phyloP scores from a whole-genome alignment of 164 flowering plant species.

The Paratinospora sagittata region DNA sequence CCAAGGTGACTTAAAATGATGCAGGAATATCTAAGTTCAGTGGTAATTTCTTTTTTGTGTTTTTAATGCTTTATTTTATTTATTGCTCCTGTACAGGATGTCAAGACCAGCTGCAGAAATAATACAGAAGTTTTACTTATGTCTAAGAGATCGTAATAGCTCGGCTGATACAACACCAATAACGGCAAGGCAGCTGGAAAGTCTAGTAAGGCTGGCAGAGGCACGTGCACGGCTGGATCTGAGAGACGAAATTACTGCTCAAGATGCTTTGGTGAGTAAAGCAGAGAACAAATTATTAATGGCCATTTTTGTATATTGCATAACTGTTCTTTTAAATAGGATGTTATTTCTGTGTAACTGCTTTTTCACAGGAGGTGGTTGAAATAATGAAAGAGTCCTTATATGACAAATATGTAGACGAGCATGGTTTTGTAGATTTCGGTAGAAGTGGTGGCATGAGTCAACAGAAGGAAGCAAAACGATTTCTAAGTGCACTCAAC shows the following conservation, averaged over 20 bases:
- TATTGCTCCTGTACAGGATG: conserved; percentile 46
- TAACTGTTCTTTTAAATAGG: not conserved
- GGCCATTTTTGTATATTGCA: not conserved
- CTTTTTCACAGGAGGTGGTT: conserved; percentile 75
- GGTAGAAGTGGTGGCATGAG: conserved; percentile 99
- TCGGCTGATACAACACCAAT: conserved; percentile 95
- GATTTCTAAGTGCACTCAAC: conserved; percentile 78
- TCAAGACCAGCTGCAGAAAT: conserved; percentile 89
- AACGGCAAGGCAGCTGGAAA: conserved; percentile 97
- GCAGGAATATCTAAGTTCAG: conserved; percentile 6
- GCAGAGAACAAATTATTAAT: not conserved
- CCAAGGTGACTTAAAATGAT: conserved; percentile 55
- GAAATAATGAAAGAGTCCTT: conserved; percentile 97
- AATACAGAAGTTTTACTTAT: conserved; percentile 78
- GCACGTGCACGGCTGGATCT: conserved; percentile 94
- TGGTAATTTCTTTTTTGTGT: not conserved
- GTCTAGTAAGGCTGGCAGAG: conserved; percentile 89
- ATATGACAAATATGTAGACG: conserved; percentile 91
- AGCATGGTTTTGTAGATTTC: conserved; percentile 90
- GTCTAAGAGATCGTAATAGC: conserved; percentile 69
- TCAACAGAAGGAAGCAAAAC: conserved; percentile 90
- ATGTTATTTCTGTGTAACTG: not conserved
- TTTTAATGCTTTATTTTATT: conserved; percentile 6
- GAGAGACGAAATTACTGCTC: conserved; percentile 84
- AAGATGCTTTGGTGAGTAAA: conserved; percentile 85